These are phyloP conservation scores for Caloboletus firmus DNA, from an alignment of 1,284 basidiomycete species.

Conservation along the genomic window DNA sequence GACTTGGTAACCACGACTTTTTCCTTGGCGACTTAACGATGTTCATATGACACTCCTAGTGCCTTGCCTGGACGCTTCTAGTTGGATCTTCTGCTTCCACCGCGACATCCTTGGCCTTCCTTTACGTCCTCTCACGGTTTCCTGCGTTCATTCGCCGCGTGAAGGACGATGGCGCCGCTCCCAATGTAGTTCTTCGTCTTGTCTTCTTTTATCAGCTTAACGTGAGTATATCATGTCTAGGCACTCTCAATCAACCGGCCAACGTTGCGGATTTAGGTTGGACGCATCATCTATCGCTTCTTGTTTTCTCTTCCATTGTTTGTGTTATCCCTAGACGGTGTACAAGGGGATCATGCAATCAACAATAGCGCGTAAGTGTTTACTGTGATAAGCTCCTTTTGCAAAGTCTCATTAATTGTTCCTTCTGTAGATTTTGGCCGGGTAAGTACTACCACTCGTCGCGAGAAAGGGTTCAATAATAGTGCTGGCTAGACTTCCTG, in stretches of 20 bases:
- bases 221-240: conserved; percentile 41
- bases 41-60: conserved; percentile 39
- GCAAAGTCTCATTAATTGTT: conserved; percentile 5
- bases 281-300: conserved; percentile 68
- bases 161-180: conserved; percentile 66
- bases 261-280: conserved; percentile 41
- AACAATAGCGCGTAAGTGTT: conserved; percentile 53
- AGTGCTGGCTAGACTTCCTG: conserved; percentile 51
- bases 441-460: conserved; percentile 36
- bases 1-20: conserved; percentile 47
- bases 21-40: background rate
- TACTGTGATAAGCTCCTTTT: background rate
- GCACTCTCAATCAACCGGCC: conserved; percentile 1
- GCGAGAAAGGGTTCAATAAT: background rate
- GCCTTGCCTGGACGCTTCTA: conserved; percentile 67
- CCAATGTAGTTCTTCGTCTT: conserved; percentile 66
- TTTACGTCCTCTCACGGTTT: conserved; percentile 66
- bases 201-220: conserved; percentile 74
- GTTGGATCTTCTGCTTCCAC: conserved; percentile 63
- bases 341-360: conserved; percentile 49
- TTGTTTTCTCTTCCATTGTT: conserved; percentile 66
- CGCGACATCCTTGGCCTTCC: conserved; percentile 60
- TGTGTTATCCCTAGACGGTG: conserved; percentile 59
- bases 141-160: conserved; percentile 66
- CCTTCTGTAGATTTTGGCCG: conserved; percentile 44